Base-by-base conservation (phyloP, 2,329 filamentous ascomycete species). In the Fusarium protoensiforme region DNA sequence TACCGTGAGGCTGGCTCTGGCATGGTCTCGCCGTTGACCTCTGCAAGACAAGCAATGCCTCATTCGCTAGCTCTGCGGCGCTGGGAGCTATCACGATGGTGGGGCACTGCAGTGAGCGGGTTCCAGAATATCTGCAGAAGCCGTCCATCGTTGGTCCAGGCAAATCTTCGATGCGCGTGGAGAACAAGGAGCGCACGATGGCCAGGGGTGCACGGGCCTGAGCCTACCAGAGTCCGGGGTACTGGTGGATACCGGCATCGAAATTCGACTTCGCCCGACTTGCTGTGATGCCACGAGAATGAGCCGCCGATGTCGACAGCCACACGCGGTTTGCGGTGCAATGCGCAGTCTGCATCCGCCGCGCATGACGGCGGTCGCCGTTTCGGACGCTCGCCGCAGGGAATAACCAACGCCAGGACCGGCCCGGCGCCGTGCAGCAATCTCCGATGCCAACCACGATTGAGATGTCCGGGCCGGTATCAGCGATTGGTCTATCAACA, bases 41-140 rank as follows among this genome's bases (percentile, higher is more conserved):
- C 58, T 61, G 58, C 39, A 48, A 61, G 57, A 22, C 27, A 60
- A 60, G 57, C 57, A 46, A 29, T 60, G 39, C 38, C 61, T 67
- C 53, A 70, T 73, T 62, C 64, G 51, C 59, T 70, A 39, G 60
- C 33, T 33, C 20, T 62, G 43, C 43, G 36, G 64, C 43, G 20
- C 33, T 63, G 18, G 53, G 48, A 72, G 73, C 61, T 62, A 69
- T 68, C 53, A 60, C 68, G 59, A 59, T 68, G 68, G 63, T 72
- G 72, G 72, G 67, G 72, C 68, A 67, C 38, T 53, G 48, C 62
- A 68, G 41, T 43, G 64, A 36, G 29, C 63, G 69, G 68, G 60
- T 77, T 77, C 75, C 75, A 78, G 75, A 78, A 77, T 68, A 43
- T 74, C 73, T 59, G 39, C 70, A 68, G 74, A 78, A 78, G 65